Evolutionary conservation across 148 eudicot genomes (phyloP).

Genomic region (Camellia granthamiana): DNA sequence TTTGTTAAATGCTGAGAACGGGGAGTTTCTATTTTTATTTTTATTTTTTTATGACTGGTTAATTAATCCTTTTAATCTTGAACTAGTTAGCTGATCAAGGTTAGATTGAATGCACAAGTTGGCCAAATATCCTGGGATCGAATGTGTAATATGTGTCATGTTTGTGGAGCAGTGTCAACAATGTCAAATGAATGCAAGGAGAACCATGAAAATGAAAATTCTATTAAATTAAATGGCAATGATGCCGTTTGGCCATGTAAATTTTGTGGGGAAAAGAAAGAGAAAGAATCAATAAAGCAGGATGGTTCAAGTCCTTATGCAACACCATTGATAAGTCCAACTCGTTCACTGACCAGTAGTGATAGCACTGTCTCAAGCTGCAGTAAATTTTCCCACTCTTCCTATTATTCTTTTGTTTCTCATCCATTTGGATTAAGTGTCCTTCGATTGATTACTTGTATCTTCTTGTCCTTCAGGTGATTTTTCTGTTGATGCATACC

Average conservation of each 20-base stretch:
- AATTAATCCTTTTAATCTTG: neutral
- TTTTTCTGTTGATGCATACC: constrained; percentile 46
- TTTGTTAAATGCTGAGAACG: neutral
- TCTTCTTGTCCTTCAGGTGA: constrained; percentile 53
- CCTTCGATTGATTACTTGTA: too few species aligned
- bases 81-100: neutral
- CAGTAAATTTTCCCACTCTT: constrained; percentile 39
- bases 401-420: neutral
- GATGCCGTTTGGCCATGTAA: constrained; percentile 25
- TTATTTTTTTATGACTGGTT: neutral
- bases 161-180: constrained; percentile 19
- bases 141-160: constrained; percentile 44
- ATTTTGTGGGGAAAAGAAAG: constrained; percentile 23
- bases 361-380: constrained; percentile 52
- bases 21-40: neutral
- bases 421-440: neutral
- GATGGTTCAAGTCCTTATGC: constrained; percentile 30
- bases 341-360: constrained; percentile 42
- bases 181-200: constrained; percentile 39
- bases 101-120: constrained; percentile 13
- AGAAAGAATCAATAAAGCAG: constrained; percentile 24
- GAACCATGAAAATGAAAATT: constrained; percentile 32
- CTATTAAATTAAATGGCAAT: constrained; percentile 18
- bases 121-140: constrained; percentile 13
- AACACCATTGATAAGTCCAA: constrained; percentile 27